Conservation (phyloP, 495 filamentous ascomycete genomes). For the Neurospora tetraspora region DNA sequence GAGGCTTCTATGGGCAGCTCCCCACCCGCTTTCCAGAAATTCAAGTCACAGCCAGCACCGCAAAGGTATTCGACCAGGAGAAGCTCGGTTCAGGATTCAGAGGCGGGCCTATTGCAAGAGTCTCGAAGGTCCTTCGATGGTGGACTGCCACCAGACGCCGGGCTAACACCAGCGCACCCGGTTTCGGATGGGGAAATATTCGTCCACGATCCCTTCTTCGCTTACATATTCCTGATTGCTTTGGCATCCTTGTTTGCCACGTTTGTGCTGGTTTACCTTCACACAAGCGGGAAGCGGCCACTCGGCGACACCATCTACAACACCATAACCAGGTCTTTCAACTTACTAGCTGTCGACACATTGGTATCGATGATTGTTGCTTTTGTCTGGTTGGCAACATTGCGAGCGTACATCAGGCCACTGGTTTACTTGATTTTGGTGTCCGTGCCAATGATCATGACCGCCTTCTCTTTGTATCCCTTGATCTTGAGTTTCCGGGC, state of each 20-base stretch:
- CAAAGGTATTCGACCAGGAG: conserved; percentile 14
- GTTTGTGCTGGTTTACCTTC: conserved; percentile 77
- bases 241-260: conserved; percentile 75
- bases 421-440: conserved; percentile 70
- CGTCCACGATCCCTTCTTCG: conserved; percentile 80
- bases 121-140: conserved; percentile 15
- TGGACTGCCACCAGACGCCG: neutral
- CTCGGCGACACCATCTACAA: conserved; percentile 86
- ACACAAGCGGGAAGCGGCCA: conserved; percentile 56
- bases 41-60: conserved; percentile 33
- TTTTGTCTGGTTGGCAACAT: conserved; percentile 78
- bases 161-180: conserved; percentile 8
- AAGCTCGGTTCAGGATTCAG: conserved; percentile 17
- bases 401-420: conserved; percentile 74
- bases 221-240: conserved; percentile 78
- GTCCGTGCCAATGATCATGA: conserved; percentile 73
- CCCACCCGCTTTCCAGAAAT: conserved; percentile 81
- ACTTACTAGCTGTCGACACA: conserved; percentile 83
- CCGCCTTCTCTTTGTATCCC: conserved; percentile 83
- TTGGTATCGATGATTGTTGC: conserved; percentile 81
- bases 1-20: conserved; percentile 50
- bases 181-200: conserved; percentile 37
- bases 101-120: conserved; percentile 11
- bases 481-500: conserved; percentile 84
- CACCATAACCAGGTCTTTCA: conserved; percentile 75